phyloP scores from a whole-genome alignment of 352 stramenopile genomes.

The Globisporangium rhizosaccharum region DNA sequence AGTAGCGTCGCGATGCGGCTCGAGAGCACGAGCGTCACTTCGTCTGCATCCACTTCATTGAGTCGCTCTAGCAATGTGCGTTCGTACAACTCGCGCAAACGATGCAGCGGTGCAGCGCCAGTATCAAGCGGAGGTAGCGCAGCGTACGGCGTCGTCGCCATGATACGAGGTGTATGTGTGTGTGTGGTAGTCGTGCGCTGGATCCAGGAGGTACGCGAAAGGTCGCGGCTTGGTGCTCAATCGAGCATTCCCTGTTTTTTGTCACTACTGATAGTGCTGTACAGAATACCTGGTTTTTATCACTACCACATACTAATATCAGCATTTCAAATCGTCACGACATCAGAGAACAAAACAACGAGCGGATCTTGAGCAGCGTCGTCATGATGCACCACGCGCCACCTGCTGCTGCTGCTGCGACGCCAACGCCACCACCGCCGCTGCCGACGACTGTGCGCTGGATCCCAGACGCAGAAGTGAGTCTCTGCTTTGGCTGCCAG shows the following conservation, averaged over 20 bases:
- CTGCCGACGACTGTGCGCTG: slow-evolving; percentile 72
- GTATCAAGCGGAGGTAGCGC: slow-evolving; percentile 10
- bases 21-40: slow-evolving; percentile 49
- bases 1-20: slow-evolving; percentile 51
- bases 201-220: background rate
- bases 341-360: background rate
- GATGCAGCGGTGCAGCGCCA: slow-evolving; percentile 8
- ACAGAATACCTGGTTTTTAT: background rate
- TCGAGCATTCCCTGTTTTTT: background rate
- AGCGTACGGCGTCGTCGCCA: background rate
- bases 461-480: slow-evolving; percentile 78
- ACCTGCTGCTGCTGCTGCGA: background rate
- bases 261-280: background rate
- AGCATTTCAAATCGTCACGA: background rate
- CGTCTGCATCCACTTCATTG: slow-evolving; percentile 20
- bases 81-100: slow-evolving; percentile 40
- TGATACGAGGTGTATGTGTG: background rate
- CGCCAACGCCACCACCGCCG: background rate
- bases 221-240: background rate
- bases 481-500: slow-evolving; percentile 68
- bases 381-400: slow-evolving; percentile 9
- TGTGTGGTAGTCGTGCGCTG: background rate
- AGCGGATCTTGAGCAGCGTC: background rate
- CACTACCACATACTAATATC: background rate
- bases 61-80: slow-evolving; percentile 33